These are phyloP conservation scores for Ceratocystis huliohia DNA, from an alignment of 2,329 filamentous ascomycete species.

Conservation along the genomic window DNA sequence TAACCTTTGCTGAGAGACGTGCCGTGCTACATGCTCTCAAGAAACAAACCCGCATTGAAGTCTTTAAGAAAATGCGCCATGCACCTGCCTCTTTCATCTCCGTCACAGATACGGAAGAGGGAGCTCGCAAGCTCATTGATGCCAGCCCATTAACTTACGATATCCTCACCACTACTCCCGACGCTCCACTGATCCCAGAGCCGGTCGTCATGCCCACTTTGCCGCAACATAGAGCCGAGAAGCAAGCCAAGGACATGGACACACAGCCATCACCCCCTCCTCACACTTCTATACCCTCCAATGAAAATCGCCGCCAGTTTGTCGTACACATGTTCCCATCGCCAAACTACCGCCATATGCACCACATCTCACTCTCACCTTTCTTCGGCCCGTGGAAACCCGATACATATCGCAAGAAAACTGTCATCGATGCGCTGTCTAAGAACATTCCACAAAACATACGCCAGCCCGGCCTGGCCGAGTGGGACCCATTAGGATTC, in stretches of 20 bases:
- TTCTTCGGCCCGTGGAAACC: slow-evolving; percentile 35
- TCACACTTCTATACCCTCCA: slow-evolving; percentile 26
- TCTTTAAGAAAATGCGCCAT: slow-evolving; percentile 39
- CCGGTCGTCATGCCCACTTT: slow-evolving; percentile 19
- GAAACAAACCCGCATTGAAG: slow-evolving; percentile 37
- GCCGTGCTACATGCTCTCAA: slow-evolving; percentile 42
- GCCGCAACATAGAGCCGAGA: slow-evolving; percentile 14
- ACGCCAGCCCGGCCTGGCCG: slow-evolving; percentile 31
- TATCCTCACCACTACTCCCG: slow-evolving; percentile 24
- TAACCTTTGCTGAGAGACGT: slow-evolving; percentile 42
- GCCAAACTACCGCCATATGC: slow-evolving; percentile 31
- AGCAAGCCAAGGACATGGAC: slow-evolving; percentile 7
- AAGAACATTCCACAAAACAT: slow-evolving; percentile 32
- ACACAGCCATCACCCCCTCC: slow-evolving; percentile 28
- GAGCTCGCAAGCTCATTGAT: slow-evolving; percentile 31
- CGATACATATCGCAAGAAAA: slow-evolving; percentile 26
- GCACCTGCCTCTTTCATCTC: slow-evolving; percentile 39
- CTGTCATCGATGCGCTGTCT: slow-evolving; percentile 30
- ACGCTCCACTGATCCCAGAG: slow-evolving; percentile 1
- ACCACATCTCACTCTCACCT: slow-evolving; percentile 28
- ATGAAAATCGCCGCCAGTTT: slow-evolving; percentile 30
- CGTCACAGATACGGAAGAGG: slow-evolving; percentile 32
- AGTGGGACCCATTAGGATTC: slow-evolving; percentile 30
- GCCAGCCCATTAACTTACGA: slow-evolving; percentile 38
- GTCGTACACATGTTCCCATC: slow-evolving; percentile 32